phyloP scores from a whole-genome alignment of 1,284 basidiomycete genomes.

The Malassezia dermatis region DNA sequence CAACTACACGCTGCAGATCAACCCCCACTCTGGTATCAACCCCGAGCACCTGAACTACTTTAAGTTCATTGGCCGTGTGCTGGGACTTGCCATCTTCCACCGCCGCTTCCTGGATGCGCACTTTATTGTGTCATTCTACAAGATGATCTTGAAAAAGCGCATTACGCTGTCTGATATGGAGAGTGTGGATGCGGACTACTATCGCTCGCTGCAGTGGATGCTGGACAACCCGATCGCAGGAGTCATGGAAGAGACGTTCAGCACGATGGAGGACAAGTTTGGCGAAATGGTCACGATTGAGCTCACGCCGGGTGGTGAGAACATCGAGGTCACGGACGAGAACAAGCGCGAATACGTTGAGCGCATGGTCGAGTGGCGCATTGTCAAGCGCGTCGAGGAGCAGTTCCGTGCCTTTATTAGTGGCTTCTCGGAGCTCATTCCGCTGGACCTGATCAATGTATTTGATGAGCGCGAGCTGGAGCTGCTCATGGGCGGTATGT shows the following conservation, averaged over 20 bases:
- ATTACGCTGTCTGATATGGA: slow-evolving; percentile 45
- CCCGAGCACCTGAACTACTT: slow-evolving; percentile 99
- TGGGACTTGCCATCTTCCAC: slow-evolving; percentile 96
- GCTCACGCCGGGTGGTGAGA: slow-evolving; percentile 73
- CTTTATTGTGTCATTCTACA: slow-evolving; percentile 98
- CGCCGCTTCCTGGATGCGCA: slow-evolving; percentile 96
- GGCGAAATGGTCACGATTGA: slow-evolving; percentile 91
- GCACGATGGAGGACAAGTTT: slow-evolving; percentile 82
- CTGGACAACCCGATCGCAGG: slow-evolving; percentile 46
- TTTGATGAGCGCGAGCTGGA: slow-evolving; percentile 98
- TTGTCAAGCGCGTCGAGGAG: slow-evolving; percentile 77
- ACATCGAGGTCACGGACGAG: slow-evolving; percentile 79
- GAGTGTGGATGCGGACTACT: slow-evolving; percentile 53
- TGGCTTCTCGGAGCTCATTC: slow-evolving; percentile 88
- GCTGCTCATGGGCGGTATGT: slow-evolving; percentile 87
- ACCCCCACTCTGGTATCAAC: slow-evolving; percentile 92
- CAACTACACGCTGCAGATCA: slow-evolving; percentile 98
- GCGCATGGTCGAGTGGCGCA: slow-evolving; percentile 84
- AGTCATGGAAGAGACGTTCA: slow-evolving; percentile 46
- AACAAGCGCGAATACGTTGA: slow-evolving; percentile 99
- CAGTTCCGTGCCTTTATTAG: slow-evolving; percentile 94
- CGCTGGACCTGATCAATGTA: slow-evolving; percentile 85
- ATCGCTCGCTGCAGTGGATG: slow-evolving; percentile 93
- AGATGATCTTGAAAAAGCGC: slow-evolving; percentile 61
- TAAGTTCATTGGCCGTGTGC: slow-evolving; percentile 91